A percentile compares a stretch with the other conserved stretches of the same genome.
phyloP scores from a whole-genome alignment of 345 rosid genomes.

The Acer yangbiense region DNA sequence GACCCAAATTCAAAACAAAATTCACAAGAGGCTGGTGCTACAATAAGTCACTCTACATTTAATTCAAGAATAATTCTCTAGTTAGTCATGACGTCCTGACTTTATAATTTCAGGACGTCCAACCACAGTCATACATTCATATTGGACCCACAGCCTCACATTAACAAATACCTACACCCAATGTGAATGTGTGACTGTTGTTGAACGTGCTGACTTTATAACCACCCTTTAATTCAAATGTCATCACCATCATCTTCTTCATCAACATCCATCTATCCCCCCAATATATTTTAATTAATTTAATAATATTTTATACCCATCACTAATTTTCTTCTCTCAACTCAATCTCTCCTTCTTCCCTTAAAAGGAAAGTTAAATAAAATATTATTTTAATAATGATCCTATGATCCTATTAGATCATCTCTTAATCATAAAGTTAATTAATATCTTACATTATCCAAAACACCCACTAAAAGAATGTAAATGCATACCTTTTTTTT shows the following conservation, averaged over 20 bases:
- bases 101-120: too few species aligned
- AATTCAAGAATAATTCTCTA: not conserved
- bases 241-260: slow-evolving; percentile 5
- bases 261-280: too few species aligned
- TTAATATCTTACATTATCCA: not conserved
- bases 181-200: too few species aligned
- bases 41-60: slow-evolving; percentile 24
- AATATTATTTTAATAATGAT: not conserved
- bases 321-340: slow-evolving; percentile 2
- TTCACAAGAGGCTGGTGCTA: not conserved
- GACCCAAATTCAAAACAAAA: slow-evolving; percentile 32
- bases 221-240: not conserved
- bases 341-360: slow-evolving; percentile 19
- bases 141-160: too few species aligned
- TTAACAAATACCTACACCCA: too few species aligned
- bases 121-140: too few species aligned
- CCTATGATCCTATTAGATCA: not conserved
- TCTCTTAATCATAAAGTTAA: slow-evolving; percentile 3
- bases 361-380: slow-evolving; percentile 38
- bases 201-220: too few species aligned
- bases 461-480: slow-evolving; percentile 1
- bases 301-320: slow-evolving; percentile 4
- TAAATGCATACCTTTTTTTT: slow-evolving; percentile 5
- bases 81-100: too few species aligned
- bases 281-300: not conserved